Conservation (phyloP, 352 stramenopile species). For the Phytophthora nicotianae region DNA sequence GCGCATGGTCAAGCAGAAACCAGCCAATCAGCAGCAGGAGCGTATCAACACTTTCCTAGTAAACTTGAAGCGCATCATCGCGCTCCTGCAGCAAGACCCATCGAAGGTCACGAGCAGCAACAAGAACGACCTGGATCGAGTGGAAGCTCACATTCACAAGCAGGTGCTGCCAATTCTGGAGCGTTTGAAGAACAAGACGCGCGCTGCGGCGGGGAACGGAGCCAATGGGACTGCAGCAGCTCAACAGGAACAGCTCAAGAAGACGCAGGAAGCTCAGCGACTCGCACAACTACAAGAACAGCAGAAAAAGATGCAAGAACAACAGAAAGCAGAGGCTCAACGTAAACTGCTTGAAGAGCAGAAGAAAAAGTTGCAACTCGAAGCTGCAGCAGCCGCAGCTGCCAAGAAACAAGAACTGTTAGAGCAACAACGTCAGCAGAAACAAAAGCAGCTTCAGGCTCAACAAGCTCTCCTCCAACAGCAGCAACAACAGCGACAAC, state of each 20-base stretch:
- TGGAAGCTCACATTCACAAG: slow-evolving; percentile 85
- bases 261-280: slow-evolving; percentile 66
- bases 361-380: slow-evolving; percentile 72
- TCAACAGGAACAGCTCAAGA: slow-evolving; percentile 68
- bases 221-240: slow-evolving; percentile 24
- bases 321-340: slow-evolving; percentile 67
- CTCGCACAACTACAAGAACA: slow-evolving; percentile 64
- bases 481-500: slow-evolving; percentile 52
- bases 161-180: slow-evolving; percentile 83
- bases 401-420: slow-evolving; percentile 70
- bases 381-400: slow-evolving; percentile 53
- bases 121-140: slow-evolving; percentile 79
- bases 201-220: slow-evolving; percentile 26
- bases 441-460: slow-evolving; percentile 65
- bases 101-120: slow-evolving; percentile 78
- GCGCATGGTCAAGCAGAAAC: slow-evolving; percentile 86
- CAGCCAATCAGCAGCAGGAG: slow-evolving; percentile 76
- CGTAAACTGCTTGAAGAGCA: slow-evolving; percentile 72
- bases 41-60: slow-evolving; percentile 84
- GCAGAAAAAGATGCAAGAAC: slow-evolving; percentile 72
- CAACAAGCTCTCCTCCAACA: slow-evolving; percentile 59
- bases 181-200: slow-evolving; percentile 75
- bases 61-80: slow-evolving; percentile 83
- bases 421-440: slow-evolving; percentile 54
- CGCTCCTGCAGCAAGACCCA: slow-evolving; percentile 79